Evolutionary conservation across 2,329 filamentous ascomycete species (phyloP).

Genomic region (Penicillium italicum): DNA sequence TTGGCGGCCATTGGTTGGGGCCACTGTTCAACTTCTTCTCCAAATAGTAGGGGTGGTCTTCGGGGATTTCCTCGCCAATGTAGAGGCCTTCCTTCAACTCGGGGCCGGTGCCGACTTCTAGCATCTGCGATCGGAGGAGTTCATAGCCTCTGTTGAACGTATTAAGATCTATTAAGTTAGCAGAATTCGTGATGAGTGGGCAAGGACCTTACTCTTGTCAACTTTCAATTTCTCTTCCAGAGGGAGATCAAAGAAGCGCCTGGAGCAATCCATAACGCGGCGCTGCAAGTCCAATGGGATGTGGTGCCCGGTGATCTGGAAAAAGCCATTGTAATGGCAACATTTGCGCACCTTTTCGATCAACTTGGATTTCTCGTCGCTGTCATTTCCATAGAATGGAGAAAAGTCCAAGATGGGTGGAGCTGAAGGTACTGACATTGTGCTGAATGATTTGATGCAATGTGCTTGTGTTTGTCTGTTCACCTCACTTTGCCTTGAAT

Average conservation of each 20-base stretch:
- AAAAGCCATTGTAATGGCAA: conserved; percentile 41
- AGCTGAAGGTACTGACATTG: conserved; percentile 24
- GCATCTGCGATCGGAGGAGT: conserved; percentile 41
- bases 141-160: conserved; percentile 46
- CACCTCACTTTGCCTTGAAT: conserved; percentile 12
- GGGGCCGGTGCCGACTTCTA: conserved; percentile 42
- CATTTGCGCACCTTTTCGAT: conserved; percentile 27
- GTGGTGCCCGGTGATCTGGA: conserved; percentile 45
- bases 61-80: conserved; percentile 43
- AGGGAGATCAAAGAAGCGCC: conserved; percentile 41
- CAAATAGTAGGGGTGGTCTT: conserved; percentile 38
- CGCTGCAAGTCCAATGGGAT: conserved; percentile 40
- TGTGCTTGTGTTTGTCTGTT: neutral
- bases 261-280: conserved; percentile 38
- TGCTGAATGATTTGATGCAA: conserved; percentile 20
- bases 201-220: conserved; percentile 28
- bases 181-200: neutral
- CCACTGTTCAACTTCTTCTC: conserved; percentile 40
- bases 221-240: conserved; percentile 43
- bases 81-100: conserved; percentile 47
- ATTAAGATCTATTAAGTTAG: conserved; percentile 31
- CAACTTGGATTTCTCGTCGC: conserved; percentile 27
- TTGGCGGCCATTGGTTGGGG: conserved; percentile 42
- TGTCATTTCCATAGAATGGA: conserved; percentile 30
- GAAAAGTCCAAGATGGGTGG: conserved; percentile 37